Conservation (phyloP, 148 eudicot species). For the Limonium bicolor region DNA sequence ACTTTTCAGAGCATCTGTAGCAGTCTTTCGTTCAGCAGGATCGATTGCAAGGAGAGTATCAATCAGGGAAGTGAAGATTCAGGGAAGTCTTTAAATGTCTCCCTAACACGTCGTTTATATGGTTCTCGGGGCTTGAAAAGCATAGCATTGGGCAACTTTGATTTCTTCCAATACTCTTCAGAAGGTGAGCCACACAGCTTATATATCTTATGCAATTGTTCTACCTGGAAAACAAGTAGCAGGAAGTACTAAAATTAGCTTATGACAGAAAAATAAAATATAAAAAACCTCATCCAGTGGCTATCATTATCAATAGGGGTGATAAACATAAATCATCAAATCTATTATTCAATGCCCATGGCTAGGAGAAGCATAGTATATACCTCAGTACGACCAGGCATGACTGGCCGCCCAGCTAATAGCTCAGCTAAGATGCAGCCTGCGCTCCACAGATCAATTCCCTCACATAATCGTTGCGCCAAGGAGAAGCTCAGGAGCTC, state of each 20-base stretch:
- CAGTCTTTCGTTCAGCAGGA: slow-evolving; percentile 60
- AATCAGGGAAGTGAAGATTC: slow-evolving; percentile 46
- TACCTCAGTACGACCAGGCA: slow-evolving; percentile 14
- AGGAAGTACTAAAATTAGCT: not conserved
- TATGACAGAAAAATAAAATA: not conserved
- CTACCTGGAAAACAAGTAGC: not conserved
- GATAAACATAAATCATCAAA: not conserved
- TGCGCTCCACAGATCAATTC: slow-evolving; percentile 9
- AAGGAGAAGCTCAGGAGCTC: slow-evolving; percentile 8
- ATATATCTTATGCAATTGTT: slow-evolving; percentile 41
- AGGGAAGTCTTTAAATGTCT: slow-evolving; percentile 54
- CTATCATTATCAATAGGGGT: too few species aligned
- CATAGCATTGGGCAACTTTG: slow-evolving; percentile 76
- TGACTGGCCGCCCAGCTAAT: slow-evolving; percentile 4
- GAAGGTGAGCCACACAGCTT: slow-evolving; percentile 86
- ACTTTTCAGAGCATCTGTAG: slow-evolving; percentile 57
- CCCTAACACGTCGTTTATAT: slow-evolving; percentile 50
- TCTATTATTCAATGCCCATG: not conserved
- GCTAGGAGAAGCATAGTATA: not conserved
- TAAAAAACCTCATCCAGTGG: too few species aligned
- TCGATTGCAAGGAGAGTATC: slow-evolving; percentile 69
- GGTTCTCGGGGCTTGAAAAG: slow-evolving; percentile 60
- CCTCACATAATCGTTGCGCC: slow-evolving; percentile 8
- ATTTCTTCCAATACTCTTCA: slow-evolving; percentile 80
- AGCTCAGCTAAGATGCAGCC: slow-evolving; percentile 10